Evolutionary conservation across 192 early-diverging fungal genomes (phyloP).

Genomic region (Fimicolochytrium jonesii): DNA sequence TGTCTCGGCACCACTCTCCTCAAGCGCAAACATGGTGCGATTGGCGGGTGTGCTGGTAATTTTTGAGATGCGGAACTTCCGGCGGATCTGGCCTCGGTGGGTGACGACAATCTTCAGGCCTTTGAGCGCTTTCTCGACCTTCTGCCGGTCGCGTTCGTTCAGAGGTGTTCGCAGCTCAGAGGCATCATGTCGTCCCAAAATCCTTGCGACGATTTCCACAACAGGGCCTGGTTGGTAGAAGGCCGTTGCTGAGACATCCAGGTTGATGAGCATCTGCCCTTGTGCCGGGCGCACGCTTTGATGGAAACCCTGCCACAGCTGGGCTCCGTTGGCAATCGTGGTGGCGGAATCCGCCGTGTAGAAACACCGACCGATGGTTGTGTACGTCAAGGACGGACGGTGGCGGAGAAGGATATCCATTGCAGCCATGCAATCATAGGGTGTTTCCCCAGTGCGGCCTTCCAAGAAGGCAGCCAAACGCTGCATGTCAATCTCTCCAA

Average conservation of each 20-base stretch:
- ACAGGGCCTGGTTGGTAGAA: slow-evolving; percentile 63
- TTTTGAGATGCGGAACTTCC: slow-evolving; percentile 69
- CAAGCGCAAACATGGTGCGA: slow-evolving; percentile 62
- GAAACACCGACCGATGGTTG: slow-evolving; percentile 84
- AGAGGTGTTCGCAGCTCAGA: slow-evolving; percentile 42
- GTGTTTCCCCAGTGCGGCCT: slow-evolving; percentile 43
- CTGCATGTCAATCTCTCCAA: slow-evolving; percentile 62
- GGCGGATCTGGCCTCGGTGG: slow-evolving; percentile 59
- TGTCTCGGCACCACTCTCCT: slow-evolving; percentile 46
- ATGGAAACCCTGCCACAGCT: slow-evolving; percentile 92
- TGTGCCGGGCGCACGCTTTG: slow-evolving; percentile 75
- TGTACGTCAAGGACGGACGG: slow-evolving; percentile 70
- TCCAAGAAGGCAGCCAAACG: slow-evolving; percentile 42
- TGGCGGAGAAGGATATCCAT: slow-evolving; percentile 82
- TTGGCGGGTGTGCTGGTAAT: slow-evolving; percentile 64
- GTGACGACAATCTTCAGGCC: slow-evolving; percentile 50
- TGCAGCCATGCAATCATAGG: slow-evolving; percentile 44
- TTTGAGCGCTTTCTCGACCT: slow-evolving; percentile 43
- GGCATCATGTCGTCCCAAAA: slow-evolving; percentile 52
- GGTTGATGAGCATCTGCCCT: slow-evolving; percentile 59
- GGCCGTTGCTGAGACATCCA: slow-evolving; percentile 59
- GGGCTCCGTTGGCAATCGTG: slow-evolving; percentile 66
- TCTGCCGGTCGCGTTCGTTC: slow-evolving; percentile 44
- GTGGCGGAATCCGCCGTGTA: slow-evolving; percentile 68
- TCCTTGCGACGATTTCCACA: slow-evolving; percentile 62